Conservation (phyloP, 176 grass and related monocot species). For the Puya raimondii region DNA sequence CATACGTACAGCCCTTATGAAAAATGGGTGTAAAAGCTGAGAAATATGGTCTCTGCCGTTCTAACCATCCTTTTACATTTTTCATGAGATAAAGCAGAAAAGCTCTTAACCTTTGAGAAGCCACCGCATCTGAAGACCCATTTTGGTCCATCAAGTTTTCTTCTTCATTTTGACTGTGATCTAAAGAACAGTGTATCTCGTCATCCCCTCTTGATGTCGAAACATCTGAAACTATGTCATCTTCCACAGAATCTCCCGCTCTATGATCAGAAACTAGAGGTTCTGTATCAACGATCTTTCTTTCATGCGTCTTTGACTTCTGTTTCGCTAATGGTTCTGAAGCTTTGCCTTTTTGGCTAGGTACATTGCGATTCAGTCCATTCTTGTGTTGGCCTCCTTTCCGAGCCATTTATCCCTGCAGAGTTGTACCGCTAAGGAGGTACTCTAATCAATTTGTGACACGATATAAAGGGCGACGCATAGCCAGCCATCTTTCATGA, state of each 20-base stretch:
- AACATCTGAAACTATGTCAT: conserved; percentile 20
- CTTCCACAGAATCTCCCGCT: conserved; percentile 26
- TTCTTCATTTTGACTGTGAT: conserved; percentile 18
- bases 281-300: conserved; percentile 20
- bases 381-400: conserved; percentile 78
- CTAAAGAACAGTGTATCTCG: conserved; percentile 25
- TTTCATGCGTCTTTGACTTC: conserved; percentile 44
- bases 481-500: conserved; percentile 11
- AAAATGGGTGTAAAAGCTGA: conserved; percentile 28
- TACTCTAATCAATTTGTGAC: conserved; percentile 5
- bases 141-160: conserved; percentile 3
- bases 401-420: conserved; percentile 54
- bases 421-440: conserved; percentile 10
- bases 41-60: conserved; percentile 50
- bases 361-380: conserved; percentile 29
- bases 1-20: conserved; percentile 41
- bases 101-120: conserved; percentile 47
- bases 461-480: conserved; percentile 1
- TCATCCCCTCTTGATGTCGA: conserved; percentile 29
- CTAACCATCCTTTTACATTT: conserved; percentile 44
- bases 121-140: conserved; percentile 19
- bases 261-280: conserved; percentile 26
- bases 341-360: conserved; percentile 38
- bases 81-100: conserved; percentile 46
- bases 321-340: conserved; percentile 20